Evolutionary conservation across 208 protist species (phyloP), one percentile per base, ranked within the genome.

Genomic region (Trypanosoma mega): DNA sequence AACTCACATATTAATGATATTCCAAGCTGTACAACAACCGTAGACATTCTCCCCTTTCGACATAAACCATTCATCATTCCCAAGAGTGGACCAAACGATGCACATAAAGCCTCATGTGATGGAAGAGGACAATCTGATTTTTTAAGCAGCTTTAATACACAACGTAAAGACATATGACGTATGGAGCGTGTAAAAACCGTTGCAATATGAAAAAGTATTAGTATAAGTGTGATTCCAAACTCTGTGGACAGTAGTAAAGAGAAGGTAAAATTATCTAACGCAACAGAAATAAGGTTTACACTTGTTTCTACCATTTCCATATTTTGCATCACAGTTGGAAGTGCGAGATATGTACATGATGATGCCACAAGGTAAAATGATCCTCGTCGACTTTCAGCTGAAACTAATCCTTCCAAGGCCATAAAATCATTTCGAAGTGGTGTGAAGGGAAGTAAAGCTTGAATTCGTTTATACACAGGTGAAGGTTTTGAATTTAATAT

Each of bases 1-100:
- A 96, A 65, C 57, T 91, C 80, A 4, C 81, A 79, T 8, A 96
- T 67, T 14, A 96, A 55, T 6, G 74, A 85, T n/a, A 93, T 81
- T 34, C 85, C 89, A 39, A 90, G 80, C 58, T 96, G 89, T 34
- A 93, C 85, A 8, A 92, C 75, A 5, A 78, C 73, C 31, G 76
- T 87, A 14, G 74, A 72, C 67, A 87, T 82, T 56, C 81, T 81
- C 34, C 82, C 74, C 33, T 70, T 72, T 21, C 63, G 62, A 68
- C 89, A 96, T 31, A 96, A 43, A 18, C 69, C 67, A n/a, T 67
- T 67, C 72, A 93, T 90, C 82, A 91, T 89, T 31, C 68, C 36
- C 16, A 87, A 59, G 46, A 92, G 61, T 6, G 89, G 89, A 0
- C 26, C 61, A 39, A 93, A 68, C 43, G 87, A 77, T 36, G 74